Conservation (phyloP, 106 monocot genomes). For the Phalaenopsis equestris region DNA sequence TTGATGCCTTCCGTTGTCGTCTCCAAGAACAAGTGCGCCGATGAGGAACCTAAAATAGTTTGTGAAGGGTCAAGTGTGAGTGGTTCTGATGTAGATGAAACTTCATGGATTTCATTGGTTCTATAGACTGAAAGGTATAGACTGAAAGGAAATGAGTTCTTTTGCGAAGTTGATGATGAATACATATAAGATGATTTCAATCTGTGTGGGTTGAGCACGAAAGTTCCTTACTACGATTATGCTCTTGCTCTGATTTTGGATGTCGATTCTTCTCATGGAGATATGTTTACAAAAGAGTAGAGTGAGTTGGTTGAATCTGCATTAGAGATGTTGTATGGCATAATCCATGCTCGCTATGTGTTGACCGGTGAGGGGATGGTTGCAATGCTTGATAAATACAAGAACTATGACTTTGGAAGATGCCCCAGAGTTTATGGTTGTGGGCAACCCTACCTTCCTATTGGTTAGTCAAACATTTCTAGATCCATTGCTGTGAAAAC, state of each 20-base stretch:
- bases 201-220: slow-evolving; percentile 46
- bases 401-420: slow-evolving; percentile 79
- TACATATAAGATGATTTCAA: slow-evolving; percentile 60
- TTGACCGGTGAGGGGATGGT: slow-evolving; percentile 65
- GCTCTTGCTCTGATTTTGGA: slow-evolving; percentile 57
- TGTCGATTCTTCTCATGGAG: slow-evolving; percentile 55
- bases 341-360: slow-evolving; percentile 80
- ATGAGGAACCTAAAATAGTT: slow-evolving; percentile 33
- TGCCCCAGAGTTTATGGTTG: slow-evolving; percentile 73
- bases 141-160: slow-evolving; percentile 49
- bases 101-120: slow-evolving; percentile 61
- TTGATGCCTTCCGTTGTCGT: slow-evolving; percentile 16
- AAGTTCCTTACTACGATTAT: slow-evolving; percentile 56
- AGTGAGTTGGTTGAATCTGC: slow-evolving; percentile 85
- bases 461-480: slow-evolving; percentile 76
- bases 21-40: slow-evolving; percentile 23
- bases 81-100: slow-evolving; percentile 45
- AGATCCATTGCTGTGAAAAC: slow-evolving; percentile 74
- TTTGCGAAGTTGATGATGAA: slow-evolving; percentile 56
- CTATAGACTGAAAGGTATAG: slow-evolving; percentile 40
- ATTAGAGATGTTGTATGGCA: slow-evolving; percentile 82
- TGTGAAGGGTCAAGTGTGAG: slow-evolving; percentile 48
- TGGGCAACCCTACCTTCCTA: slow-evolving; percentile 72
- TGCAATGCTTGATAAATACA: slow-evolving; percentile 77
- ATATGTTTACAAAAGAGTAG: slow-evolving; percentile 74